A percentile compares a stretch with the other conserved stretches of the same genome.
phyloP scores from a whole-genome alignment of 2,329 filamentous ascomycete genomes.

The Akanthomyces uredinophilus region DNA sequence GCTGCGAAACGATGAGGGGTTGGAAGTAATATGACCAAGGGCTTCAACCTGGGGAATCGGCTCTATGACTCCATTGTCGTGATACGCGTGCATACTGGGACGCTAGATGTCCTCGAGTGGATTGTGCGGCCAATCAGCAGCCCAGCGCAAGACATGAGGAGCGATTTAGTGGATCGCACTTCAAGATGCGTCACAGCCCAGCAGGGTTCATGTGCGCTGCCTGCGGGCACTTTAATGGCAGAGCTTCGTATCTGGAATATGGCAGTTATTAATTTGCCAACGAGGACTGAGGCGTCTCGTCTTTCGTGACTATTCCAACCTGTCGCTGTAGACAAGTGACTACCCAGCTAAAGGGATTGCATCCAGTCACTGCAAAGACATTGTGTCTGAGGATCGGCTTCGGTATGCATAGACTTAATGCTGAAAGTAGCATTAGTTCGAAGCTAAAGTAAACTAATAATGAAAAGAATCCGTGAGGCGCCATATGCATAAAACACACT shows the following conservation, averaged over 20 bases:
- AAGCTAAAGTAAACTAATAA: constrained; percentile 6
- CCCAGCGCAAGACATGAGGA: constrained; percentile 29
- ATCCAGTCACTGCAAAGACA: background rate
- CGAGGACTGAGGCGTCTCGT: background rate
- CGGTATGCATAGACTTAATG: background rate
- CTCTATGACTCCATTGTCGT: constrained; percentile 10
- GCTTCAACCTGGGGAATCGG: background rate
- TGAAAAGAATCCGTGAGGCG: background rate
- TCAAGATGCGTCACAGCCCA: background rate
- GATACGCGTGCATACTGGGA: background rate
- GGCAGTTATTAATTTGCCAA: background rate
- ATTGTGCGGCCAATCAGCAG: constrained; percentile 26
- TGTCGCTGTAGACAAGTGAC: no score
- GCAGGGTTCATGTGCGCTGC: background rate
- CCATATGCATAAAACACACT: background rate
- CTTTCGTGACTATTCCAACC: background rate
- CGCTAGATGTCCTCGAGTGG: background rate
- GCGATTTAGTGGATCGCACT: constrained; percentile 12
- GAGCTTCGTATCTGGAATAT: background rate
- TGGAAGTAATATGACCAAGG: background rate
- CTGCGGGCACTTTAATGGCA: background rate
- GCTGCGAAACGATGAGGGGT: background rate
- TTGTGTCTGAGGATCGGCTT: background rate
- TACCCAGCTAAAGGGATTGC: background rate
- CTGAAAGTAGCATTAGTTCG: background rate